Evolutionary conservation across 139 green algal species (phyloP), one percentile per base, ranked within the genome.

Genomic region (Picochlorum sp.): DNA sequence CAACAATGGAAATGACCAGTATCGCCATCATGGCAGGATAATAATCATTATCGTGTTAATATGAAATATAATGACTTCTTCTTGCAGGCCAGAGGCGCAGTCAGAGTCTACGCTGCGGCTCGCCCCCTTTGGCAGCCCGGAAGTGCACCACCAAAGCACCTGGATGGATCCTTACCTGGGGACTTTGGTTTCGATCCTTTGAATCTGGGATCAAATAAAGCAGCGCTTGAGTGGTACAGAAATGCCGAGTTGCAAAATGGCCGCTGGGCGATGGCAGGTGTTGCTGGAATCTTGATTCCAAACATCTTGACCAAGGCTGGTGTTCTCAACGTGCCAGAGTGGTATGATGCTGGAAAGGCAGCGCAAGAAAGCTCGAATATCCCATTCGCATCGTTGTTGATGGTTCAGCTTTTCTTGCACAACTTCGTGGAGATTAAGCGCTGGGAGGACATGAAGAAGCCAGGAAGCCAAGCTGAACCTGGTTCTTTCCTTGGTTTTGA

Each of bases 171-270:
- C 54, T 36, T 77, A 55, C 70, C 68, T 9, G 75, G 70, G n/a
- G 70, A 81, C 60, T 85, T 76, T 47, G 78, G 78, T 52, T 81
- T 73, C 60, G 91, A 97, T 70, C 90, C 90, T 32, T 64, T 94
- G 47, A 77, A 70, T 50, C 83, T 98, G 45, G 90, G 83, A 47
- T 71, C 74, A 45, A 77, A 94, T 70, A 70, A 80, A 14, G 53
- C 74, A 43, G 76, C 85, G 6, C 84, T 95, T 26, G 59, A 65
- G 33, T 93, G 85, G 84, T 92, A 89, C 61, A 54, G 69, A 57
- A 79, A 95, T 61, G 74, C 89, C 50, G 89, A 96, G 82, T 72
- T 96, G 50, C 59, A 93, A 30, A 85, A 96, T 76, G 59, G 68
- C 57, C 81, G 89, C 60, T 90, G 76, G 55, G 89, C 89, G 45